A percentile compares a stretch with the other conserved stretches of the same genome.
These are phyloP conservation scores for Cryptosporidium parvum DNA, from an alignment of 169 alveolate genomes.

Conservation along the genomic window DNA sequence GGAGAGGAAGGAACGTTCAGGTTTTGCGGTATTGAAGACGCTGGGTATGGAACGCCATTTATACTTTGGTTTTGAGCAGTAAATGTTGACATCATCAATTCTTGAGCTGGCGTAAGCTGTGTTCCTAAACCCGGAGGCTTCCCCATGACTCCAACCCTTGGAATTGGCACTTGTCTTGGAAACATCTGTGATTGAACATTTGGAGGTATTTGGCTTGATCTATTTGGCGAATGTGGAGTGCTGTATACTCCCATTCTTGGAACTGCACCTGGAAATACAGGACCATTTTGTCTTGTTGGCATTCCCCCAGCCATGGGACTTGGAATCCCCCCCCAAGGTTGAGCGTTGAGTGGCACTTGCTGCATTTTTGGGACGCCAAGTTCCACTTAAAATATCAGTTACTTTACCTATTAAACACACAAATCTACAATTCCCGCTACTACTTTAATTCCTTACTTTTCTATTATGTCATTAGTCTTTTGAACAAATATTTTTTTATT, in stretches of 20 bases:
- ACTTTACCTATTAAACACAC: background rate
- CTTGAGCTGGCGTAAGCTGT: conserved; percentile 51
- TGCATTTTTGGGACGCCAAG: conserved; percentile 18
- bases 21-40: background rate
- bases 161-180: conserved; percentile 59
- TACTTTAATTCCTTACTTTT: background rate
- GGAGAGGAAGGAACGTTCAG: conserved; percentile 6
- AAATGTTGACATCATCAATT: conserved; percentile 39
- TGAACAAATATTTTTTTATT: background rate
- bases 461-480: conserved; percentile 8
- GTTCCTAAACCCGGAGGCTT: background rate
- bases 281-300: conserved; percentile 40
- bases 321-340: conserved; percentile 29
- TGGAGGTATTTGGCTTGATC: conserved; percentile 17
- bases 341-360: conserved; percentile 33
- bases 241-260: conserved; percentile 52
- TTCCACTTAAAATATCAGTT: background rate
- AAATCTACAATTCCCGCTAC: conserved; percentile 8
- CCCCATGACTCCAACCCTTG: conserved; percentile 2
- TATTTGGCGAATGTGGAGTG: conserved; percentile 67
- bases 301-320: conserved; percentile 30
- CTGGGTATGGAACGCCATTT: background rate
- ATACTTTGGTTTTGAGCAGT: conserved; percentile 39
- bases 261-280: conserved; percentile 24
- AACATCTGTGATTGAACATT: conserved; percentile 5